phyloP scores from a whole-genome alignment of 2,329 filamentous ascomycete species.

The Colletotrichum sp. region DNA sequence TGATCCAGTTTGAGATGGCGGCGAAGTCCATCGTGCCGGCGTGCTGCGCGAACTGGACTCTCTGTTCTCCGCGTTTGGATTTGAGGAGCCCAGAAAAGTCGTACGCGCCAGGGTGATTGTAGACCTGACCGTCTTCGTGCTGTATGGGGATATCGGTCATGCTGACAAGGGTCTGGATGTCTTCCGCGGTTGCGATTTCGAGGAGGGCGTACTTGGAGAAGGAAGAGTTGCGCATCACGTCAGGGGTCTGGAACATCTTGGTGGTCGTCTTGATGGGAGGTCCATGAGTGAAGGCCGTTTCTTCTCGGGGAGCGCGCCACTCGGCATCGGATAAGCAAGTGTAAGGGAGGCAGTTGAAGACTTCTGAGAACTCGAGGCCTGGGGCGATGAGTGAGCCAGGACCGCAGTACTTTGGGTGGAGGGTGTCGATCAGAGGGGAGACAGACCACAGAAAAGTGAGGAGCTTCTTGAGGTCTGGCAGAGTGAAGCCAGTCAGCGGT shows the following conservation, averaged over 20 bases:
- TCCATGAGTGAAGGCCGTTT: neutral
- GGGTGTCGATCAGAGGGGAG: neutral
- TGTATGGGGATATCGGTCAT: neutral
- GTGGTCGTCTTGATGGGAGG: neutral
- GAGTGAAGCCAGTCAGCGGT: neutral
- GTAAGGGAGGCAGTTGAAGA: neutral
- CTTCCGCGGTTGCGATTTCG: neutral
- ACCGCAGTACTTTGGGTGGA: neutral
- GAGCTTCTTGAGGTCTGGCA: neutral
- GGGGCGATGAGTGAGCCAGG: neutral
- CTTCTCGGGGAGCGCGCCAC: neutral
- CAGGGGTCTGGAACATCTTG: neutral
- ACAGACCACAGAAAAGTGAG: neutral
- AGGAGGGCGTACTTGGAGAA: neutral
- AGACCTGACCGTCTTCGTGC: neutral
- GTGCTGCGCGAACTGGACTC: constrained; percentile 1
- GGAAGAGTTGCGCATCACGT: neutral
- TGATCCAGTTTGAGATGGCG: neutral
- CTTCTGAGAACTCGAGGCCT: neutral
- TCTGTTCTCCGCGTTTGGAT: neutral
- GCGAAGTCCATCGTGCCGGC: neutral
- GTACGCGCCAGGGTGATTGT: neutral
- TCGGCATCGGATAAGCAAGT: neutral
- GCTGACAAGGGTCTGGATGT: neutral
- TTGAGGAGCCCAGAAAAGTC: neutral